A percentile compares a stretch with the other conserved stretches of the same genome.
phyloP scores from a whole-genome alignment of 345 rosid genomes.

The Lepidium sativum region DNA sequence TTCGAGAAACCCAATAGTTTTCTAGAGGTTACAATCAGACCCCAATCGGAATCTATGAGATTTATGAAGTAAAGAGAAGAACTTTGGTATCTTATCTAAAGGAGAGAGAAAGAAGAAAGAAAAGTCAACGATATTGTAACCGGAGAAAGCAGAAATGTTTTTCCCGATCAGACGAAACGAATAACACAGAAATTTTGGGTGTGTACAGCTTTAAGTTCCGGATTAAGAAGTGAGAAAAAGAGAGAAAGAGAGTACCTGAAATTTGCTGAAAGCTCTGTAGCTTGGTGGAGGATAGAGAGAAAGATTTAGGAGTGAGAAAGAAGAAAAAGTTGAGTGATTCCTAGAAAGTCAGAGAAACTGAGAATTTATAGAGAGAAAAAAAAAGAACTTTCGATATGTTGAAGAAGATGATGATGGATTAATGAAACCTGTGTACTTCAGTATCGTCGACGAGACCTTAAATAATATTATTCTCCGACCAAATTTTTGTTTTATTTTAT shows the following conservation, averaged over 20 bases:
- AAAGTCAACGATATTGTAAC: conserved; percentile 22
- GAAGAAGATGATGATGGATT: neutral
- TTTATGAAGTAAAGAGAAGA: neutral
- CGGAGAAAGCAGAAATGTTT: neutral
- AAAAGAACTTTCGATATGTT: neutral
- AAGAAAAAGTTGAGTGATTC: neutral
- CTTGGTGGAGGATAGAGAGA: neutral
- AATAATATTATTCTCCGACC: neutral
- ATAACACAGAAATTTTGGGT: neutral
- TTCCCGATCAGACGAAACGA: neutral
- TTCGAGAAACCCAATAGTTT: neutral
- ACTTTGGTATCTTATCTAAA: conserved; percentile 10
- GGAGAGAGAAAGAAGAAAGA: too few relatives aligned
- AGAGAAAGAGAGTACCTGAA: conserved; percentile 19
- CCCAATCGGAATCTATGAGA: neutral
- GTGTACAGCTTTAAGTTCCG: neutral
- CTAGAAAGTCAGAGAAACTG: conserved; percentile 12
- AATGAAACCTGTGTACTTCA: conserved; percentile 7
- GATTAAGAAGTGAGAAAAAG: neutral
- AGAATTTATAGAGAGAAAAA: conserved; percentile 12
- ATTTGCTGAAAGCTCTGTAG: conserved; percentile 1
- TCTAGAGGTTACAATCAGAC: neutral
- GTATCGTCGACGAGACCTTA: neutral
- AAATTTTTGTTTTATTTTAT: neutral
- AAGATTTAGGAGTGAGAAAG: neutral